These are phyloP conservation scores for Beverwykella pulmonaria DNA, from an alignment of 495 filamentous ascomycete genomes.

Conservation along the genomic window DNA sequence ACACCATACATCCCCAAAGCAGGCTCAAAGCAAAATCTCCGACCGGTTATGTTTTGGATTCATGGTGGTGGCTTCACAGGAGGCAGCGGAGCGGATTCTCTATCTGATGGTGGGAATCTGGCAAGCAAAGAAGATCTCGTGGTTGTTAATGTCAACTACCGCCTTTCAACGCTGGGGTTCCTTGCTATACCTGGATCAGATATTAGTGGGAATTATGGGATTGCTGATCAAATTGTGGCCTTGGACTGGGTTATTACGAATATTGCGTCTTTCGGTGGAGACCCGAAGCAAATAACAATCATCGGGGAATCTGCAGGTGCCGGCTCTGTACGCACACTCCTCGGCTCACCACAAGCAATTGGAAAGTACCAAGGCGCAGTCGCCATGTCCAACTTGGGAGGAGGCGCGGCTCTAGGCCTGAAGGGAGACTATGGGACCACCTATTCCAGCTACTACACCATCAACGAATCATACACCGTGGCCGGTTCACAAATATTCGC, in stretches of 20 bases:
- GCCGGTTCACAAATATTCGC: slow-evolving; percentile 48
- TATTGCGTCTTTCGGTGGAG: slow-evolving; percentile 36
- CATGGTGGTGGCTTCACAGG: slow-evolving; percentile 54
- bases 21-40: slow-evolving; percentile 38
- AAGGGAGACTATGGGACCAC: slow-evolving; percentile 51
- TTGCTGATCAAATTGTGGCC: slow-evolving; percentile 34
- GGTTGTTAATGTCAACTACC: slow-evolving; percentile 44
- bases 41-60: slow-evolving; percentile 54
- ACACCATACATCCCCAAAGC: slow-evolving; percentile 49
- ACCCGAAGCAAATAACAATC: slow-evolving; percentile 35
- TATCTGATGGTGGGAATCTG: slow-evolving; percentile 46
- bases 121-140: slow-evolving; percentile 44
- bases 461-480: slow-evolving; percentile 46
- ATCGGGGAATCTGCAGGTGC: slow-evolving; percentile 33
- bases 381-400: slow-evolving; percentile 53
- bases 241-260: slow-evolving; percentile 33
- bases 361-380: slow-evolving; percentile 51
- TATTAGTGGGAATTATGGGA: slow-evolving; percentile 37
- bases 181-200: slow-evolving; percentile 37
- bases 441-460: slow-evolving; percentile 54
- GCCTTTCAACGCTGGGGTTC: slow-evolving; percentile 35
- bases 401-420: slow-evolving; percentile 47
- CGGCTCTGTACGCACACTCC: slow-evolving; percentile 31
- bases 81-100: slow-evolving; percentile 47
- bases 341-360: slow-evolving; percentile 46